A percentile compares a stretch with the other conserved stretches of the same genome.
Conservation (phyloP, 352 stramenopile genomes). For the Globisporangium middletonii region DNA sequence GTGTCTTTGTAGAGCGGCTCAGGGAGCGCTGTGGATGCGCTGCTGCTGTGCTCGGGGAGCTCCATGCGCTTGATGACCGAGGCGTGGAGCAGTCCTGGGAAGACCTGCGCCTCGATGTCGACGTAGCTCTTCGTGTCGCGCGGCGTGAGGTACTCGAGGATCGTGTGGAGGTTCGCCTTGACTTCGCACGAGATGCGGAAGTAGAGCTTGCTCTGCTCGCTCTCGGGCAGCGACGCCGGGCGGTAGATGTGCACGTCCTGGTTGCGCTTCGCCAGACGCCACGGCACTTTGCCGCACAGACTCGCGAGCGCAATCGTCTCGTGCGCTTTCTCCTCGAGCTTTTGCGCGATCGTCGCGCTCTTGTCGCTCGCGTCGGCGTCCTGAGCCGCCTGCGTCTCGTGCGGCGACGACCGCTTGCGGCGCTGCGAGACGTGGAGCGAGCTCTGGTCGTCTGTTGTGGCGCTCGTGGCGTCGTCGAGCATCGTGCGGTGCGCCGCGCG, state of each 20-base stretch:
- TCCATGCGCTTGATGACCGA: slow-evolving; percentile 80
- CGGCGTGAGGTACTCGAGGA: slow-evolving; percentile 78
- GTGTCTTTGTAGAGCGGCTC: slow-evolving; percentile 27
- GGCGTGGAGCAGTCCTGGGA: slow-evolving; percentile 70
- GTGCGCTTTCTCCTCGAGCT: slow-evolving; percentile 70
- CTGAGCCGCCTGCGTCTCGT: neutral
- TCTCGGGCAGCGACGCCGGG: slow-evolving; percentile 29
- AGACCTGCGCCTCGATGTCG: slow-evolving; percentile 78
- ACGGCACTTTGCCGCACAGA: slow-evolving; percentile 51
- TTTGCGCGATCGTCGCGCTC: slow-evolving; percentile 41
- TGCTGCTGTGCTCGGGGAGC: slow-evolving; percentile 22
- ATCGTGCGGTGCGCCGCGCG: slow-evolving; percentile 8
- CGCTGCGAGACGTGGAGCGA: slow-evolving; percentile 11
- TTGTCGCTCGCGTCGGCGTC: neutral
- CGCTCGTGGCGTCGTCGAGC: slow-evolving; percentile 6
- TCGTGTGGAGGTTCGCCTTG: slow-evolving; percentile 66
- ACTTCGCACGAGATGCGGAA: slow-evolving; percentile 83
- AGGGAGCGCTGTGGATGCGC: slow-evolving; percentile 3
- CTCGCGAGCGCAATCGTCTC: slow-evolving; percentile 56
- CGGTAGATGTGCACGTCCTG: slow-evolving; percentile 81
- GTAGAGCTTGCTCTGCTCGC: slow-evolving; percentile 60
- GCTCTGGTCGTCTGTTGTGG: slow-evolving; percentile 5
- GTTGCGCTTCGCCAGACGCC: slow-evolving; percentile 67
- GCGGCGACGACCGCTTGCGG: slow-evolving; percentile 1
- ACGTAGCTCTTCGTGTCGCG: slow-evolving; percentile 67